A percentile compares a stretch with the other conserved stretches of the same genome.
Evolutionary conservation across 2,329 filamentous ascomycete species (phyloP).

Genomic region (Sclerotinia trifoliorum): DNA sequence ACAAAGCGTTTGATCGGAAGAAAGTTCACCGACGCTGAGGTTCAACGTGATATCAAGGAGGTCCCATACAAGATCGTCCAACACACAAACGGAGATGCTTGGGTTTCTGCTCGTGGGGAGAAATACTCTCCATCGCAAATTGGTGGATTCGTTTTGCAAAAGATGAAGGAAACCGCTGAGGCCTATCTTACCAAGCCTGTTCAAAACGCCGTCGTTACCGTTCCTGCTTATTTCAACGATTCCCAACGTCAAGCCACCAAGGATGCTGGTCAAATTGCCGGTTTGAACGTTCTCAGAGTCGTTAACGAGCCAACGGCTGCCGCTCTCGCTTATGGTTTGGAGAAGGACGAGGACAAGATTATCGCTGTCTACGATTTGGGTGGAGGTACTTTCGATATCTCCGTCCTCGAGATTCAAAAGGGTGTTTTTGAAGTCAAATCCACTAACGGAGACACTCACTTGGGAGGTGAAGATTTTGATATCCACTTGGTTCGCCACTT

Average conservation of each 20-base stretch:
- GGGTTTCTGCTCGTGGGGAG: conserved; percentile 89
- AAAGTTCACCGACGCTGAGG: conserved; percentile 91
- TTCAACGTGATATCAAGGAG: conserved; percentile 95
- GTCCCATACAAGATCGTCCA: conserved; percentile 98
- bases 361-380: conserved; percentile 97
- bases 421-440: conserved; percentile 99
- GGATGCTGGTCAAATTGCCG: conserved; percentile 94
- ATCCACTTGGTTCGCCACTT: conserved; percentile 92
- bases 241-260: conserved; percentile 97
- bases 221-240: conserved; percentile 98
- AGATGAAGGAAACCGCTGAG: conserved; percentile 99
- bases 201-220: conserved; percentile 96
- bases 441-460: conserved; percentile 97
- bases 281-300: conserved; percentile 94
- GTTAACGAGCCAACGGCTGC: conserved; percentile 98
- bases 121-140: conserved; percentile 99
- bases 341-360: conserved; percentile 87
- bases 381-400: conserved; percentile 99
- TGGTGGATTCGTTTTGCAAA: conserved; percentile 91
- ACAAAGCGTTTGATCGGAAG: conserved; percentile 98
- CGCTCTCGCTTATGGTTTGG: conserved; percentile 90
- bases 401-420: conserved; percentile 93
- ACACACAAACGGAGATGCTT: conserved; percentile 94
- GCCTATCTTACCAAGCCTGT: conserved; percentile 84
- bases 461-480: conserved; percentile 98